A percentile compares a stretch with the other conserved stretches of the same genome.
These are phyloP conservation scores for Catenaria anguillulae DNA, from an alignment of 371 early-diverging fungal species.

Conservation along the genomic window DNA sequence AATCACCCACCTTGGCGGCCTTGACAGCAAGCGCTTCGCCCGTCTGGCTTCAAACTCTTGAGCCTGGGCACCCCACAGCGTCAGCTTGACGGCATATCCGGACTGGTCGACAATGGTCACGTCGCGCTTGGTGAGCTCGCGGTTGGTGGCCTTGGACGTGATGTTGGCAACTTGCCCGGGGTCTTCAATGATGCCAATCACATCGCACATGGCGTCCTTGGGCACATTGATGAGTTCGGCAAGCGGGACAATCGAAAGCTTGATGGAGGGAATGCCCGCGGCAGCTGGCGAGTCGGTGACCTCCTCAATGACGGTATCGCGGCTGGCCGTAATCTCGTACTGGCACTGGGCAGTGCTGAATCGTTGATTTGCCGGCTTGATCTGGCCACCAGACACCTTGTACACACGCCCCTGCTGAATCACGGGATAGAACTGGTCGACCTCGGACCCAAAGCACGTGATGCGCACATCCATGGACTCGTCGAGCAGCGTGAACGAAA, in stretches of 20 bases:
- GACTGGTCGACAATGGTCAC: conserved; percentile 65
- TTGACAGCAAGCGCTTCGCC: conserved; percentile 66
- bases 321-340: conserved; percentile 80
- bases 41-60: conserved; percentile 36
- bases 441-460: conserved; percentile 74
- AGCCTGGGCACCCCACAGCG: conserved; percentile 82
- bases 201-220: conserved; percentile 51
- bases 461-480: conserved; percentile 83
- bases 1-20: conserved; percentile 72
- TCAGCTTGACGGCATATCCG: conserved; percentile 50
- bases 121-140: conserved; percentile 68
- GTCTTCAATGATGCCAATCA: conserved; percentile 64
- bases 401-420: conserved; percentile 65
- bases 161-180: conserved; percentile 44
- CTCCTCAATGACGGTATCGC: conserved; percentile 38
- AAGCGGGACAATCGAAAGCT: conserved; percentile 51
- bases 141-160: conserved; percentile 47
- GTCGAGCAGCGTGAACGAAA: conserved; percentile 75
- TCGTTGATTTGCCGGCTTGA: conserved; percentile 75
- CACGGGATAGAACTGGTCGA: conserved; percentile 49
- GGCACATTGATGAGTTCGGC: conserved; percentile 41
- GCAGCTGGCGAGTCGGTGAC: conserved; percentile 43
- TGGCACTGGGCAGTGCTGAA: conserved; percentile 68
- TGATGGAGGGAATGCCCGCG: conserved; percentile 43
- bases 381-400: conserved; percentile 62